phyloP scores from a whole-genome alignment of 2,329 filamentous ascomycete species.

The Elsinoe australis region DNA sequence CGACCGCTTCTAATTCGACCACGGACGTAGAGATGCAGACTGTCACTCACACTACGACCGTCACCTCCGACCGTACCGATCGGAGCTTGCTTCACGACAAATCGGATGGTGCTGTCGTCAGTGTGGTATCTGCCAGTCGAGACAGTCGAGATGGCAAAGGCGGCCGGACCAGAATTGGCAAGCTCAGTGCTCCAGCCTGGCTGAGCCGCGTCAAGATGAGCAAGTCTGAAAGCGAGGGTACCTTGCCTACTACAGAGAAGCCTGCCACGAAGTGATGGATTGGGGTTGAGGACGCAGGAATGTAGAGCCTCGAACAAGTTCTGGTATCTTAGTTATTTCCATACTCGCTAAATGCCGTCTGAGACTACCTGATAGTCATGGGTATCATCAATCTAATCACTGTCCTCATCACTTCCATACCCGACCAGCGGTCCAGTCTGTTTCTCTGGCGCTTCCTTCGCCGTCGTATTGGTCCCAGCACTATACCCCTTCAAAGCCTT shows the following conservation, averaged over 20 bases:
- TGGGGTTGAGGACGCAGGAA: no score
- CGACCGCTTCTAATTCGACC: not conserved
- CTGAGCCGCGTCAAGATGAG: no score
- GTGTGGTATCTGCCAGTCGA: no score
- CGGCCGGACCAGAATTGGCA: no score
- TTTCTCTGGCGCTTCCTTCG: constrained; percentile 45
- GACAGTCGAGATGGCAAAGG: no score
- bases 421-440: constrained; percentile 68
- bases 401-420: constrained; percentile 86
- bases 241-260: no score
- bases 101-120: not conserved
- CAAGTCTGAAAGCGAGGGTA: no score
- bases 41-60: not conserved
- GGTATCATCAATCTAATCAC: constrained; percentile 37
- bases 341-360: no score
- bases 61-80: not conserved
- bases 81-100: not conserved
- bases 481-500: constrained; percentile 61
- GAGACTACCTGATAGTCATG: not conserved
- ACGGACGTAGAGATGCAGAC: not conserved
- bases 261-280: no score
- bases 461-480: constrained; percentile 38
- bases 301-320: no score
- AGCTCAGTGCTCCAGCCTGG: no score
- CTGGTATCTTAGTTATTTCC: no score